Base-by-base conservation (phyloP, 192 early-diverging fungal species). In the Coemansia sp. region DNA sequence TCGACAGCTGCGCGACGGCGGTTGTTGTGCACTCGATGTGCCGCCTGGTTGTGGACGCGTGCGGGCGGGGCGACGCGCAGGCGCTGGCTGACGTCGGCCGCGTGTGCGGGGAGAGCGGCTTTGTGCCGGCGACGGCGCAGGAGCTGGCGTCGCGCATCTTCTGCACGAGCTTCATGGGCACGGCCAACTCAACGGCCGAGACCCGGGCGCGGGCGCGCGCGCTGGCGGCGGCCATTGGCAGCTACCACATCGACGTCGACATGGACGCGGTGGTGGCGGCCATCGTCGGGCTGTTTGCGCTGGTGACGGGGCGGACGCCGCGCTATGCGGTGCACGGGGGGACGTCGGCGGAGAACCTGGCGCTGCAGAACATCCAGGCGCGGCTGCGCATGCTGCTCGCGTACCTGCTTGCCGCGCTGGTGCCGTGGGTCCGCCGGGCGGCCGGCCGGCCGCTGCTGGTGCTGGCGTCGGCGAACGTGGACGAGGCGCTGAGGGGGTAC, bases 361-460 rank as follows among this genome's bases (percentile, higher is more conserved):
- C 96, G 7, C 76, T 99, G 68, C 97, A 99, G 66, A 99, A 99
- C 62, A 92, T 99, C 42, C 96, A 97, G 65, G 96, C 97, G 6
- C 86, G 97, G 28, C 84, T 93, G 45, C 87, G 97, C 45, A 99
- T 99, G 97, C 88, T 99, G 7, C 61, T 98, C 16, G 86, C 96
- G 5, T 99, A 99, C 69, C 69, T 99, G 57, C 91, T 99, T 83
- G 97, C 96, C 0, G 94, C 96, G 57, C 85, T 99, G 13, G 79
- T 99, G n/a, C 90, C 92, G 6, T 99, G 97, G 97, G 85, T 82
- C 14, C 87, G 92, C 33, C 52, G 64, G 26, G 36, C 62, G 20
- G 64, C 73, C 0, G 60, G 56, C n/a, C 90, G 87, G 0, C 85
- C 88, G 5, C 75, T 99, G 61, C 86, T 99, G 38, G 97, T 99